A percentile compares a stretch with the other conserved stretches of the same genome.
Conservation (phyloP, 1,284 basidiomycete genomes). For the Wolfiporia cocos region DNA sequence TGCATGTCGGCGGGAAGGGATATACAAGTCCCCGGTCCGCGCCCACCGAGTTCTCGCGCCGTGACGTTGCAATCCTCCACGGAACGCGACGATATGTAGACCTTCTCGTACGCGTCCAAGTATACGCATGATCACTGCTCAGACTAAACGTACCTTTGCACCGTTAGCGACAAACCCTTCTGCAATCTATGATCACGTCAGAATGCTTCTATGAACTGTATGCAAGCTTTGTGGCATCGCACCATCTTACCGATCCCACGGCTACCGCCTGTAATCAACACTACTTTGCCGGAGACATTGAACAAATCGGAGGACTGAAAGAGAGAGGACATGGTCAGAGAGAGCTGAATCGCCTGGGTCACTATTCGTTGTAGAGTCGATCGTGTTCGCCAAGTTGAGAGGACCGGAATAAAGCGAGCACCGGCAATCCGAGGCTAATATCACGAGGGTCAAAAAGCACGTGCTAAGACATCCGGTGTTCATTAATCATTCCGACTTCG, state of each 20-base stretch:
- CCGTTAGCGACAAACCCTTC: conserved; percentile 62
- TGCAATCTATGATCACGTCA: conserved; percentile 43
- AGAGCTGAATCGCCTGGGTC: no score
- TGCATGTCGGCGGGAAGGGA: conserved; percentile 58
- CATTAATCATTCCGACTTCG: no score
- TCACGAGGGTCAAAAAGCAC: no score
- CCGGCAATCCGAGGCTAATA: no score
- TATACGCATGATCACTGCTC: neutral
- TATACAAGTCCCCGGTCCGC: conserved; percentile 53
- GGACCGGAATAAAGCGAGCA: no score
- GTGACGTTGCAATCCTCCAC: conserved; percentile 51
- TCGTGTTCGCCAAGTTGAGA: no score
- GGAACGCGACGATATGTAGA: conserved; percentile 59
- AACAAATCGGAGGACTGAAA: conserved; percentile 44
- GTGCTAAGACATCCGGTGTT: no score
- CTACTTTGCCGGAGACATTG: conserved; percentile 53
- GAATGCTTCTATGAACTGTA: neutral
- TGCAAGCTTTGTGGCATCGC: conserved; percentile 12
- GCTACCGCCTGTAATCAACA: conserved; percentile 69
- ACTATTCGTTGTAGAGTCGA: no score
- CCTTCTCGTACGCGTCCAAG: conserved; percentile 11
- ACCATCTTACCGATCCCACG: conserved; percentile 69
- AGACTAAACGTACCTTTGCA: conserved; percentile 38
- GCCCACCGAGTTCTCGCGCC: conserved; percentile 45
- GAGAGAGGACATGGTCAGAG: conserved; percentile 35